Base-by-base conservation (phyloP, 176 grass and related monocot genomes). In the Triticum urartu region DNA sequence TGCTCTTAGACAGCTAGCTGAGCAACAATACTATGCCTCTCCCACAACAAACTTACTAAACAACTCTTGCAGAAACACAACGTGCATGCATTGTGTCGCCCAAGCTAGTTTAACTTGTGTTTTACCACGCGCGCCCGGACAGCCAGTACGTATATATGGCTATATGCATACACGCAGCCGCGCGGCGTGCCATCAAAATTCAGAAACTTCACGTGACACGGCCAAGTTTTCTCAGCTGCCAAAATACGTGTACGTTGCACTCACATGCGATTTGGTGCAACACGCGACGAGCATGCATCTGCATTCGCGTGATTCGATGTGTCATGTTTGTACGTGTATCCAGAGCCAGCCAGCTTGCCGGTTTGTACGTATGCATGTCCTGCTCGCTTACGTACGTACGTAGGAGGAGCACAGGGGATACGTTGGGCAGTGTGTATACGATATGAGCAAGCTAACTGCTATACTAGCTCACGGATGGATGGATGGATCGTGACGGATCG, bases 191-290 rank as follows among this genome's bases (percentile, higher is more conserved):
- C 50, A 54, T 54, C 15, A 18, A 18, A 54, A 54, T 17, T 54
- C 50, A 54, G 15, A 54, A 54, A 64, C 11, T 35, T 79, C 77
- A 79, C 77, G 77, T 79, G 58, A 59, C 56, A 50, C 40, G 39
- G 24, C 18, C 76, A 15, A 0, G 56, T 4, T 24, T 59, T 26
- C 61, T 26, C 22, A 26, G 24, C 60, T 34, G 79, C 63, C 9
- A 47, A 67, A 43, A 1, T 68, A 68, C 65, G 15, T 25, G 40
- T 66, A 50, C 79, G 18, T 20, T 30, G 24, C 43, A 75, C 28
- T 81, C 79, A 81, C 79, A 34, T 68, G 63, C 42, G 40, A 68
- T 52, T 81, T 81, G 79, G 79, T 64, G 10, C 63, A 47, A 81
- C 26, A 8, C 72, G 72, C 11, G 40, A 22, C 42, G 42, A 75